Percentiles rank a stretch among this genome's conserved stretches.
Conservation (phyloP, 2,329 filamentous ascomycete species). For the Coleophoma cylindrospora region DNA sequence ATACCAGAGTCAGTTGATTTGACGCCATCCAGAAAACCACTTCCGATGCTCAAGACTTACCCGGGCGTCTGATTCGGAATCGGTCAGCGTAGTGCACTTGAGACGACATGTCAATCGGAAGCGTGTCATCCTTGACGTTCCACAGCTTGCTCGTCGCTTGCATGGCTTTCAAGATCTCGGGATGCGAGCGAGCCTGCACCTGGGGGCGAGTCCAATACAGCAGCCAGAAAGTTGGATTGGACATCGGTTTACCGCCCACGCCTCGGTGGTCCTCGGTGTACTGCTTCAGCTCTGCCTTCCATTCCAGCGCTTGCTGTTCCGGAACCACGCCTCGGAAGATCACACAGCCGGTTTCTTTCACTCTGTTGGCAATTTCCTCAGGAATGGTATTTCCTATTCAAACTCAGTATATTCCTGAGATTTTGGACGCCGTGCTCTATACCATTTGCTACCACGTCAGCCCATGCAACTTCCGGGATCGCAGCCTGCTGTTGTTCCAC, state of each 20-base stretch:
- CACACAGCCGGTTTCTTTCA: no score
- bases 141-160: slow-evolving; percentile 48
- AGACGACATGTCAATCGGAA: slow-evolving; percentile 22
- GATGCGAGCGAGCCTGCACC: slow-evolving; percentile 57
- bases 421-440: no score
- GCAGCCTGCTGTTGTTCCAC: neutral
- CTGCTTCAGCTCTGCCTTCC: slow-evolving; percentile 21
- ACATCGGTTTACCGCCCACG: slow-evolving; percentile 56
- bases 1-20: neutral
- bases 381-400: no score
- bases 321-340: no score
- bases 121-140: slow-evolving; percentile 36
- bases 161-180: slow-evolving; percentile 55
- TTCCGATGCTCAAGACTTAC: no score
- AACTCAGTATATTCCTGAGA: no score
- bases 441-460: neutral
- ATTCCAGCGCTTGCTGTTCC: no score
- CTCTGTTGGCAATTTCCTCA: no score
- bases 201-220: slow-evolving; percentile 68
- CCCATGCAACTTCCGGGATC: neutral
- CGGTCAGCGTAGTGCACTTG: slow-evolving; percentile 32
- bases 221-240: slow-evolving; percentile 65
- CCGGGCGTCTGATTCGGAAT: slow-evolving; percentile 37
- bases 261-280: slow-evolving; percentile 58
- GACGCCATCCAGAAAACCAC: no score